Evolutionary conservation across 352 stramenopile genomes (phyloP).

Genomic region (Aphanomyces astaci): DNA sequence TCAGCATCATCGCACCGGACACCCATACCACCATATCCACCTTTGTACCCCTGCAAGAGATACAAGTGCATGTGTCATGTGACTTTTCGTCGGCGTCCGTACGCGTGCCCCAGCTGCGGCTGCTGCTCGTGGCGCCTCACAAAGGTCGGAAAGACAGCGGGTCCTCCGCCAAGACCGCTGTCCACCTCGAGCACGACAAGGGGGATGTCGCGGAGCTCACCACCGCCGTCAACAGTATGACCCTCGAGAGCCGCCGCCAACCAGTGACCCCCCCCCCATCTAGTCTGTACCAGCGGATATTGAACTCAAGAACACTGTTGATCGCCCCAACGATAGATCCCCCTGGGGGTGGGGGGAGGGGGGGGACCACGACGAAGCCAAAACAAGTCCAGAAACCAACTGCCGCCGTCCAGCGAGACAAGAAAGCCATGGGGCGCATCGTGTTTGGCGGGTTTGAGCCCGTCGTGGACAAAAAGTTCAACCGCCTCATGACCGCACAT

Average conservation of each 20-base stretch:
- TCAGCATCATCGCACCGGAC: conserved; percentile 3
- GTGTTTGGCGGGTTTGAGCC: conserved; percentile 68
- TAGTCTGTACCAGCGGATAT: not conserved
- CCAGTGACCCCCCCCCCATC: not conserved
- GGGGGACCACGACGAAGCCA: not conserved
- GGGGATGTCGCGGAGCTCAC: too few relatives aligned
- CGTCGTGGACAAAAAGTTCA: conserved; percentile 51
- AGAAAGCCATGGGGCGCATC: conserved; percentile 38
- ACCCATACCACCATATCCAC: not conserved
- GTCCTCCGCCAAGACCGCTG: too few relatives aligned
- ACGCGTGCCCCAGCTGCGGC: conserved; percentile 62
- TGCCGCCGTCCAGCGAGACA: not conserved
- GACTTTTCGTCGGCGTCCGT: conserved; percentile 59
- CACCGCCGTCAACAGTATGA: too few relatives aligned
- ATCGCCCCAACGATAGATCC: too few relatives aligned
- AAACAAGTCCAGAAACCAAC: not conserved
- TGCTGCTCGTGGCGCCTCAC: conserved; percentile 58
- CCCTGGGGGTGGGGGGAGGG: too few relatives aligned
- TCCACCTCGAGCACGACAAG: too few relatives aligned
- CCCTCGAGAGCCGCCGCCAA: conserved; percentile 1
- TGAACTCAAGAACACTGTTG: too few relatives aligned
- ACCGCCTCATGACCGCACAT: conserved; percentile 71
- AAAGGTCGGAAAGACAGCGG: conserved; percentile 13
- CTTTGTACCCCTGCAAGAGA: conserved; percentile 16
- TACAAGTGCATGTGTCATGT: conserved; percentile 69